Base-by-base conservation (phyloP, 257 asterid genomes). In the Anisodus acutangulus region DNA sequence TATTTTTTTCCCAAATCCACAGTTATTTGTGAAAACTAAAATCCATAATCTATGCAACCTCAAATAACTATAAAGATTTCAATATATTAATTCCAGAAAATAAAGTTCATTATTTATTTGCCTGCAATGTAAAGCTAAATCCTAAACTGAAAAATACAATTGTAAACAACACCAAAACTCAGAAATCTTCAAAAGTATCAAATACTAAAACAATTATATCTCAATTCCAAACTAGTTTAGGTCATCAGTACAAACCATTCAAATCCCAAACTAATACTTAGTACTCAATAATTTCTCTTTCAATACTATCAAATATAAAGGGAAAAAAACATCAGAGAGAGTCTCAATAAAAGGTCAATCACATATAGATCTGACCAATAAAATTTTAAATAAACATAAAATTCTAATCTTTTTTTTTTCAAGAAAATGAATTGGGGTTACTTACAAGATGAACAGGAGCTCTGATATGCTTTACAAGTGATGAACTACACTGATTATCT, bases 401-500 rank as follows among this genome's bases (percentile, higher is more conserved):
- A 55, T 11, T 13, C 60, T 17, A 3, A 55, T 49, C 55, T 12
- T n/a, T 76, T 22, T 67, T 43, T 47, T 19, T 72, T 37, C 63
- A 76, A 51, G 63, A 76, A 76, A 51, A 3, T 12, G 5, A 76
- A 13, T 51, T 51, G 45, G 47, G 76, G 43, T 5, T 4, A 45
- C 86, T 72, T 79, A 84, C 86, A 54, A 79, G 41, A 84, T 84
- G 66, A 63, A 66, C 84, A 63, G 86, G 86, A 63, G 86, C 86
- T 79, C 26, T 84, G 54, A 84, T 78, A 58, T 84, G 86, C n/a
- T 84, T 84, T 26, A 66, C 58, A 66, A 84, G 67, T 17, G 81
- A 84, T 1, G 86, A 84, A 37, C 83, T 72, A 78, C 84, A 84
- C 80, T 84, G 86, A 26, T 84, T 17, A 6, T 63, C 69, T 13